These are phyloP conservation scores for Backusella luteola DNA, from an alignment of 192 early-diverging fungal species.

Conservation along the genomic window DNA sequence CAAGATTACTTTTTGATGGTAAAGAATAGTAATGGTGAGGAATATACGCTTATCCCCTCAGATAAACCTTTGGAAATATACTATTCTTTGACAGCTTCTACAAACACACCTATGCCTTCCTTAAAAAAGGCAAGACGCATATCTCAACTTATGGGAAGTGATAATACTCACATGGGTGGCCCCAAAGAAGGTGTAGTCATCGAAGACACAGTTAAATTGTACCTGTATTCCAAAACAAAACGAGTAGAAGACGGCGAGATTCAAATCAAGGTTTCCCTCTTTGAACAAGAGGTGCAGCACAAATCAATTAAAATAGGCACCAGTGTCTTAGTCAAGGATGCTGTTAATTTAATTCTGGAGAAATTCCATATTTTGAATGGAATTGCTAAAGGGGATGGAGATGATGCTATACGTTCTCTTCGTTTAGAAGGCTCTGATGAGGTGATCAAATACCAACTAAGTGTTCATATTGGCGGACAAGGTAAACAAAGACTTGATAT, in stretches of 20 bases:
- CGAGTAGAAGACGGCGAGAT: slow-evolving; percentile 22
- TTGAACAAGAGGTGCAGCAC: not conserved
- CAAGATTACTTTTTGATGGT: slow-evolving; percentile 47
- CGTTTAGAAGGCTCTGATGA: slow-evolving; percentile 16
- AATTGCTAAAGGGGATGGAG: slow-evolving; percentile 34
- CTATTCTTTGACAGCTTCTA: slow-evolving; percentile 45
- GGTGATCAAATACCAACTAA: slow-evolving; percentile 19
- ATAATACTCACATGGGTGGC: slow-evolving; percentile 29
- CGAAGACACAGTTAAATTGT: slow-evolving; percentile 14
- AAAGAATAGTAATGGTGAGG: slow-evolving; percentile 48
- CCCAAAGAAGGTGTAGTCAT: slow-evolving; percentile 12
- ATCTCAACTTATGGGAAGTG: slow-evolving; percentile 34
- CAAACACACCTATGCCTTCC: slow-evolving; percentile 50
- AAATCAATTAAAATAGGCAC: slow-evolving; percentile 26
- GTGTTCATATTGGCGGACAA: slow-evolving; percentile 14
- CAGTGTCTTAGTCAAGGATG: slow-evolving; percentile 39
- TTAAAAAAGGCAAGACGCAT: slow-evolving; percentile 40
- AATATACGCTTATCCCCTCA: slow-evolving; percentile 45
- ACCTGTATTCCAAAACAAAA: slow-evolving; percentile 19
- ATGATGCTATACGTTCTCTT: slow-evolving; percentile 13
- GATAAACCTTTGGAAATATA: slow-evolving; percentile 55
- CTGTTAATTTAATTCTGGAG: slow-evolving; percentile 42
- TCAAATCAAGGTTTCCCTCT: slow-evolving; percentile 21
- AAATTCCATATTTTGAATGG: slow-evolving; percentile 42
- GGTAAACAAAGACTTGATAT: slow-evolving; percentile 12